phyloP scores from a whole-genome alignment of 805 yeast genomes.

The Ogataea henricii region DNA sequence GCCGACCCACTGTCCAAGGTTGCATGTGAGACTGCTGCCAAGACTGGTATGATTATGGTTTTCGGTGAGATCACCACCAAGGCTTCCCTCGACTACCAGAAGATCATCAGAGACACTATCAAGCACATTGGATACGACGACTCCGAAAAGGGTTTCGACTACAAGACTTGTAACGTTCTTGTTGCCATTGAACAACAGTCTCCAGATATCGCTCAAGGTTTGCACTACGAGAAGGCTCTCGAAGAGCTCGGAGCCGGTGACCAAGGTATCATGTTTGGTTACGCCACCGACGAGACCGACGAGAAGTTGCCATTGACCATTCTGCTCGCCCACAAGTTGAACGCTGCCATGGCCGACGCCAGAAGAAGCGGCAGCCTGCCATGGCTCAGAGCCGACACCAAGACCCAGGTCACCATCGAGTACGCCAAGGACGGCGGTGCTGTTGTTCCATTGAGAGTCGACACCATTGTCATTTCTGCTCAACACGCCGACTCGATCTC shows the following conservation, averaged over 20 bases:
- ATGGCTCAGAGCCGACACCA: slow-evolving; percentile 99
- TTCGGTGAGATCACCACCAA: slow-evolving; percentile 99
- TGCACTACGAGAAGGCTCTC: slow-evolving; percentile 91
- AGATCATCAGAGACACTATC: slow-evolving; percentile 96
- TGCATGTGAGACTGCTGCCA: slow-evolving; percentile 98
- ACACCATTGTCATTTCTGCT: slow-evolving; percentile 95
- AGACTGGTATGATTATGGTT: slow-evolving; percentile 99
- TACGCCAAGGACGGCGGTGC: slow-evolving; percentile 94
- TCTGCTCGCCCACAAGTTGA: slow-evolving; percentile 91
- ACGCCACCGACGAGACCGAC: slow-evolving; percentile 98
- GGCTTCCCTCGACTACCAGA: slow-evolving; percentile 94
- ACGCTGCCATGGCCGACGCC: slow-evolving; percentile 94
- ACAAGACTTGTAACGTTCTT: slow-evolving; percentile 97
- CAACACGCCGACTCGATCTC: slow-evolving; percentile 97
- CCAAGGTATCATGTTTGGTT: slow-evolving; percentile 99
- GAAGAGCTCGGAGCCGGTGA: slow-evolving; percentile 99
- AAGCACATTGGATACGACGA: slow-evolving; percentile 97
- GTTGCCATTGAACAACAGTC: slow-evolving; percentile 99
- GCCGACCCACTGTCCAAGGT: slow-evolving; percentile 97
- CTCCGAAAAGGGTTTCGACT: slow-evolving; percentile 96
- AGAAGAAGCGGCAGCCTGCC: slow-evolving; percentile 93
- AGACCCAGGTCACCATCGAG: slow-evolving; percentile 99
- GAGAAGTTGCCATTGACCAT: slow-evolving; percentile 96
- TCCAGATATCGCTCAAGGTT: slow-evolving; percentile 98
- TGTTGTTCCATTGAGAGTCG: slow-evolving; percentile 93